Base-by-base conservation (phyloP, 148 eudicot species). In the Cornus florida region DNA sequence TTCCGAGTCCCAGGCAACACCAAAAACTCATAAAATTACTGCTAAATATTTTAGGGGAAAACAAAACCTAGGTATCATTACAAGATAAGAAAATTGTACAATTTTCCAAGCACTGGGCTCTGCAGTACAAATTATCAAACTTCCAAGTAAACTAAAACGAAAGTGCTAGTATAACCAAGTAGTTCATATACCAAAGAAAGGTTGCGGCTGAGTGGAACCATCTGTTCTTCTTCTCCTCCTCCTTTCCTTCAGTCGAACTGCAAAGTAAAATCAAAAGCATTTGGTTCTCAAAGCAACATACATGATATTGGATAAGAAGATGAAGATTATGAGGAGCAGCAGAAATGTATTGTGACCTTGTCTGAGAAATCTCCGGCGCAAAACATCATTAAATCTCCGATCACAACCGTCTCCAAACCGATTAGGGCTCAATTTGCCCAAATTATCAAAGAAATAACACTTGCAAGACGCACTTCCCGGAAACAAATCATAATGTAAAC, bases 291-390 rank as follows among this genome's bases (percentile, higher is more conserved):
- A 28, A 72, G 2, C 1, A 22, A 22, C 28, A 23, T 10, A 12
- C 75, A 24, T 72, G 3, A 48, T 7, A 23, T 6, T 1, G 13
- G 4, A 43, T 41, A 71, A 43, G 23, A 43, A 72, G 16, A 24
- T 48, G 62, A 12, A 46, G 62, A 12, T 23, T 3, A 71, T 22
- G 24, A 7, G 0, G 57, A 67, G 1, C 9, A 62, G 9, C 19
- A 5, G 1, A 62, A 46, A 69, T 43, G 5, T 24, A 20, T 57
- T 43, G 64, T 32, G n/a, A 96, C 99, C 97, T 93, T 88, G 91
- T 93, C 98, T 91, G 72, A 93, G 93, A 89, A 96, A 96, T 86
- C 94, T 78, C 62, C 98, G 86, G 20, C 84, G 94, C 78, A 93
- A 84, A 78, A 91, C 92, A 83, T 96, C 99, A 71, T 78, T 81